phyloP scores from a whole-genome alignment of 78 protist genomes.

The Dictyostelium capitatum region DNA sequence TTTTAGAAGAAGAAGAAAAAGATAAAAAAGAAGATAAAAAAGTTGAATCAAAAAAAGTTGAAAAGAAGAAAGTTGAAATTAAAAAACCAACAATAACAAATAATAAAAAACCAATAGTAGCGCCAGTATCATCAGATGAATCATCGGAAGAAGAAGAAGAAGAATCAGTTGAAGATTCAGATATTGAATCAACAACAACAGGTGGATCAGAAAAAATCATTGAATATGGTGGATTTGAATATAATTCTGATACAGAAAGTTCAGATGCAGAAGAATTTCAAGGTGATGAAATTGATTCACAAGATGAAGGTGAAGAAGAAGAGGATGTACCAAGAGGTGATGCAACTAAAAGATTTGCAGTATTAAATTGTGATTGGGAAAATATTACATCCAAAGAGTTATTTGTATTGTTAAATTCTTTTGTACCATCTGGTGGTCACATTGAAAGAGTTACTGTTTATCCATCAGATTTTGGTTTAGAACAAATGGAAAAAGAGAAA shows the following conservation, averaged over 20 bases:
- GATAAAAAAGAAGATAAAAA: not conserved
- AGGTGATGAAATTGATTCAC: slow-evolving; percentile 27
- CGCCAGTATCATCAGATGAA: not conserved
- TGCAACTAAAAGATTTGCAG: slow-evolving; percentile 81
- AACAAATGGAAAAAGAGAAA: slow-evolving; percentile 67
- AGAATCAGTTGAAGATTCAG: not conserved
- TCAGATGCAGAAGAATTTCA: slow-evolving; percentile 47
- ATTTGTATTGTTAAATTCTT: slow-evolving; percentile 60
- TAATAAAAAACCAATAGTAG: not conserved
- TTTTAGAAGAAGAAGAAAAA: slow-evolving; percentile 11
- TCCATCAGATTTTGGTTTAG: slow-evolving; percentile 85
- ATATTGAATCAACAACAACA: not conserved
- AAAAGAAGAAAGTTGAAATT: slow-evolving; percentile 2
- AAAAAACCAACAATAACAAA: not conserved
- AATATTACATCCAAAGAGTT: slow-evolving; percentile 68
- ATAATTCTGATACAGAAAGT: slow-evolving; percentile 71
- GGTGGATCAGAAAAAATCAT: slow-evolving; percentile 15
- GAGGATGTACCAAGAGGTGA: slow-evolving; percentile 76
- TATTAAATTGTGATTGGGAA: slow-evolving; percentile 83
- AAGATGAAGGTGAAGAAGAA: not conserved
- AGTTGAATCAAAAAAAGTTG: slow-evolving; percentile 6
- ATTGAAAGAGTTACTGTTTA: slow-evolving; percentile 61
- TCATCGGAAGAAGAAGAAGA: not conserved
- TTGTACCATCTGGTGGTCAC: slow-evolving; percentile 81
- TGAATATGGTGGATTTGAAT: slow-evolving; percentile 77